These are phyloP conservation scores for Marchantia polymorpha DNA, from an alignment of 225 moss, liverwort and hornwort genomes.

Conservation along the genomic window DNA sequence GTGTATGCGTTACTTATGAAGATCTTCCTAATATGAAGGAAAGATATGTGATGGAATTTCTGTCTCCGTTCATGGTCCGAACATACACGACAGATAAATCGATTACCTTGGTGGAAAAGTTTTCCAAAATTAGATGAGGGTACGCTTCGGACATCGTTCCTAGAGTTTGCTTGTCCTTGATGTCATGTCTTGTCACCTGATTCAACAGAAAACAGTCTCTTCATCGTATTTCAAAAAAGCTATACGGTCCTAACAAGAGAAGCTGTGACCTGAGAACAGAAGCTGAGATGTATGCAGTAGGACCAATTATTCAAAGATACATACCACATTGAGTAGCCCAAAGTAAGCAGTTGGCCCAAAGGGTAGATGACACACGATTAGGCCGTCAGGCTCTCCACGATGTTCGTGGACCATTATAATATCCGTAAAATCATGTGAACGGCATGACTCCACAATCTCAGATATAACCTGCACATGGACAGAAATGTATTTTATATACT, in stretches of 20 bases:
- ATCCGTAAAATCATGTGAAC: conserved; percentile 83
- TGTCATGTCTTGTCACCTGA: conserved; percentile 90
- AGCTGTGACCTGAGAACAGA: background rate
- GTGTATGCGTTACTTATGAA: no score
- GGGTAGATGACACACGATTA: conserved; percentile 92
- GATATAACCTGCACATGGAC: conserved; percentile 61
- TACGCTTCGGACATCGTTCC: conserved; percentile 98
- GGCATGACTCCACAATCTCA: conserved; percentile 87
- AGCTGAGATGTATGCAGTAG: background rate
- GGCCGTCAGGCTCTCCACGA: conserved; percentile 90
- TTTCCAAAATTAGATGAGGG: conserved; percentile 89
- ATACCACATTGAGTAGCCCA: conserved; percentile 93
- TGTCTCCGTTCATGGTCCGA: background rate
- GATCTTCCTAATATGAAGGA: no score
- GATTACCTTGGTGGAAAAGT: conserved; percentile 67
- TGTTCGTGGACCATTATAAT: conserved; percentile 98
- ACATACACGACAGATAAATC: no score
- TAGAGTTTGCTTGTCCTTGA: conserved; percentile 75
- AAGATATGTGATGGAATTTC: background rate
- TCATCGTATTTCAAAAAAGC: background rate
- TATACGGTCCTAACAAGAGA: background rate
- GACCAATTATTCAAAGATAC: background rate
- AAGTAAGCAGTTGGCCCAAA: conserved; percentile 97
- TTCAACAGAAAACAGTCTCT: background rate
- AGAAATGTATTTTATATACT: background rate